Evolutionary conservation across 768 basidiomycete species (phyloP).

Genomic region (Termitomyces sp.): DNA sequence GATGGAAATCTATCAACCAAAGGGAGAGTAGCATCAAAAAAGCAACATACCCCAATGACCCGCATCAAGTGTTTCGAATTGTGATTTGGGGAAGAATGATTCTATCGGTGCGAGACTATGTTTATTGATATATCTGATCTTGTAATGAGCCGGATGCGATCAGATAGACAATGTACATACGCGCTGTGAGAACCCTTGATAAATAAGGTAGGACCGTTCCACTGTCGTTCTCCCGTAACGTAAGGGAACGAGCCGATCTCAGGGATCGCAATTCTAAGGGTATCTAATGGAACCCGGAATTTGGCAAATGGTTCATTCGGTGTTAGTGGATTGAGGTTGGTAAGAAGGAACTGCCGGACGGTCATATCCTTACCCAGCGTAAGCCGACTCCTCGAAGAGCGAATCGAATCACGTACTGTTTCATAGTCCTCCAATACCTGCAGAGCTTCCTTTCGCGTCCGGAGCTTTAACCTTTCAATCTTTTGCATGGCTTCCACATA

Average conservation of each 20-base stretch:
- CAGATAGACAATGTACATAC: slow-evolving; percentile 26
- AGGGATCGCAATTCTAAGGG: slow-evolving; percentile 50
- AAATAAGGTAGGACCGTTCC: slow-evolving; percentile 57
- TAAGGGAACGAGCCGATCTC: slow-evolving; percentile 78
- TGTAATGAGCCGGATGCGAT: neutral
- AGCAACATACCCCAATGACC: slow-evolving; percentile 74
- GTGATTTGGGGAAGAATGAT: slow-evolving; percentile 66
- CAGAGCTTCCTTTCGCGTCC: slow-evolving; percentile 60
- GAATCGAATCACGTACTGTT: slow-evolving; percentile 34
- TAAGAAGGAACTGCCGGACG: slow-evolving; percentile 74
- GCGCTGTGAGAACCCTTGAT: slow-evolving; percentile 75
- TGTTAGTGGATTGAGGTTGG: slow-evolving; percentile 52
- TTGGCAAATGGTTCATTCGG: slow-evolving; percentile 27
- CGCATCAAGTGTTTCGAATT: slow-evolving; percentile 57
- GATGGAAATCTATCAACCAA: neutral
- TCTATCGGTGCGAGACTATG: slow-evolving; percentile 55
- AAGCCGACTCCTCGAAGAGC: neutral
- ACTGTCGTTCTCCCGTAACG: slow-evolving; percentile 40
- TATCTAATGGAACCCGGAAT: slow-evolving; percentile 69
- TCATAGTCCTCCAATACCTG: slow-evolving; percentile 57
- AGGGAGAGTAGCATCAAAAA: neutral
- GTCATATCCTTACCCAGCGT: slow-evolving; percentile 46
- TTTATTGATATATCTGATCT: slow-evolving; percentile 63
- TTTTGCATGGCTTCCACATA: slow-evolving; percentile 70
- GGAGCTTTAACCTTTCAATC: slow-evolving; percentile 48